A percentile compares a stretch with the other conserved stretches of the same genome.
phyloP scores from a whole-genome alignment of 805 yeast species.

The Candida hungchunana region DNA sequence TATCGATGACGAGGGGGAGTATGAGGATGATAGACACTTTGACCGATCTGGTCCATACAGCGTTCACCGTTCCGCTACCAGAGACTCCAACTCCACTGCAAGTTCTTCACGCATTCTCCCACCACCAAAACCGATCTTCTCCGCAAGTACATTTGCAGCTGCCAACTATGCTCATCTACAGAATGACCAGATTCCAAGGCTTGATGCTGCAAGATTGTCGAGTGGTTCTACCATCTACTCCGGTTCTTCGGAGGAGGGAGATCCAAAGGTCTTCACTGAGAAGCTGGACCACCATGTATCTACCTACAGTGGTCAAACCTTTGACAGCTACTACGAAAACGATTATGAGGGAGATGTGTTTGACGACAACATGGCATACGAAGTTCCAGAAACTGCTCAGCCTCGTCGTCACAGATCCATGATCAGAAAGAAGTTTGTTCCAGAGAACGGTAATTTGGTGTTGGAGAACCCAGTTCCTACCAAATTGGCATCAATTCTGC shows the following conservation, averaged over 20 bases:
- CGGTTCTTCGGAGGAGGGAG: slow-evolving; percentile 13
- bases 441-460: slow-evolving; percentile 78
- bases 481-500: slow-evolving; percentile 77
- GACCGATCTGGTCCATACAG: slow-evolving; percentile 9
- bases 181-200: slow-evolving; percentile 12
- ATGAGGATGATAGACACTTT: slow-evolving; percentile 24
- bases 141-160: slow-evolving; percentile 58
- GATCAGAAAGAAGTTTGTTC: slow-evolving; percentile 67
- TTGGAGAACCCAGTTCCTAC: slow-evolving; percentile 94
- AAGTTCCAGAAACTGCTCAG: slow-evolving; percentile 30
- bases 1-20: slow-evolving; percentile 37
- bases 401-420: slow-evolving; percentile 67
- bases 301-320: slow-evolving; percentile 33
- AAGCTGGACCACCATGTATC: slow-evolving; percentile 21
- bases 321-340: slow-evolving; percentile 30
- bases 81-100: slow-evolving; percentile 25
- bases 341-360: slow-evolving; percentile 31
- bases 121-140: slow-evolving; percentile 64
- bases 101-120: slow-evolving; percentile 45
- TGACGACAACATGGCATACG: slow-evolving; percentile 43
- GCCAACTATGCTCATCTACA: slow-evolving; percentile 33
- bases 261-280: slow-evolving; percentile 15
- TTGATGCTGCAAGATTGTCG: slow-evolving; percentile 27
- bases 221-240: slow-evolving; percentile 26
- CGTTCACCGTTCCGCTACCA: slow-evolving; percentile 36